A percentile compares a stretch with the other conserved stretches of the same genome.
Evolutionary conservation across 2,329 filamentous ascomycete genomes (phyloP).

Genomic region (Xenosphaeropsis pyriputrescens): DNA sequence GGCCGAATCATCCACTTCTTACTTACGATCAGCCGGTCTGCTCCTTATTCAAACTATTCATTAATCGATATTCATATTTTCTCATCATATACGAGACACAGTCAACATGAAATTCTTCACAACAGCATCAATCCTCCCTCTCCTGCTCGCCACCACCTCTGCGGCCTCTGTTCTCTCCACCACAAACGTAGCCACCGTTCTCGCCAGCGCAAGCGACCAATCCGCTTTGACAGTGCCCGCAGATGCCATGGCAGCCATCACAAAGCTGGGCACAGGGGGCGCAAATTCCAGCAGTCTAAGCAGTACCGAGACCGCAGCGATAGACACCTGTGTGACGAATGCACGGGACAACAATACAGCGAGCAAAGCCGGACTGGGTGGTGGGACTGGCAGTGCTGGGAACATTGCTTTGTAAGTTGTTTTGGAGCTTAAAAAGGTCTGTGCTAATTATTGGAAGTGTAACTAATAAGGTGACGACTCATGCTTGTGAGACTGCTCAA

Average conservation of each 20-base stretch:
- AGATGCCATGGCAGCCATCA: conserved; percentile 10
- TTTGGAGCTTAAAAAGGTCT: background rate
- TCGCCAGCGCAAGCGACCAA: conserved; percentile 6
- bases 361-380: conserved; percentile 6
- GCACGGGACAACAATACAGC: conserved; percentile 9
- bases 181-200: conserved; percentile 9
- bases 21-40: too few species aligned
- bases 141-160: conserved; percentile 4
- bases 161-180: conserved; percentile 7
- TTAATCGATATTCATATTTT: too few species aligned
- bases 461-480: conserved; percentile 9
- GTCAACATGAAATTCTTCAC: conserved; percentile 5
- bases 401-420: conserved; percentile 9
- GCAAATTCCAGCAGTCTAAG: conserved; percentile 5
- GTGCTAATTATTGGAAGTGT: conserved; percentile 4
- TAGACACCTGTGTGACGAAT: conserved; percentile 5
- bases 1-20: too few species aligned
- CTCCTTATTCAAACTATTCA: too few species aligned
- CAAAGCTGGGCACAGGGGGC: conserved; percentile 10
- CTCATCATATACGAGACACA: background rate
- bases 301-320: conserved; percentile 7
- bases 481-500: conserved; percentile 8
- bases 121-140: conserved; percentile 3
- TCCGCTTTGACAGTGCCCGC: conserved; percentile 7
- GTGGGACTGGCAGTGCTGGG: conserved; percentile 6